Base-by-base conservation (phyloP, 768 basidiomycete species). In the Crepidotus variabilis region DNA sequence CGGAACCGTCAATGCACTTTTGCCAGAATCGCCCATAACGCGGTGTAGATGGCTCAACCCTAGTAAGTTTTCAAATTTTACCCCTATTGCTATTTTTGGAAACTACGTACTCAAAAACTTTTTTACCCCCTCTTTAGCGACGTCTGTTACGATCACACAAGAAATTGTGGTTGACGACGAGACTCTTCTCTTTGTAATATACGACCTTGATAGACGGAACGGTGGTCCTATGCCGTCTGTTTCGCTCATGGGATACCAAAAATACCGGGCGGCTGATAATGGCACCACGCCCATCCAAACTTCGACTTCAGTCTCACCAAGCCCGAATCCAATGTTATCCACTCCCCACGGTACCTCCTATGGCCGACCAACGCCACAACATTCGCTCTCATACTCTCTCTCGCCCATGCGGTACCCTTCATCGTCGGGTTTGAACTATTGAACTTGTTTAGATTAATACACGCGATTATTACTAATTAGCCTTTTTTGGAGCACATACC, bases 1-100 rank as follows among this genome's bases (percentile, higher is more conserved):
- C 58, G 78, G 82, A 52, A 77, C 73, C 45, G 75, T 81, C 1
- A 78, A 81, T 60, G 79, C 82, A 51, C 69, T 78, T 55, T 73
- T 91, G 49, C 88, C 90, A 45, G 87, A 90, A 57, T 88, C 88
- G 20, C 69, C 76, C 14, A 72, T 92, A 50, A 82, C 68, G 63
- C 75, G 82, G 57, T 88, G 88, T 69, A 80, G 86, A 57, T 88
- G 87, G 88, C 75, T 87, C 60, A 85, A 87, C 66, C 69, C 79
- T 59, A 71, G 88, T 90, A 65, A 69, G 87, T 79, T 35, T 51
- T 52, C 47, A n/a, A n/a, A n/a, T 57, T 56, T 60, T 34, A 49
- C 58, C 56, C 50, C 57, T 58, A 50, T 50, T 61, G 34, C 57
- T 47, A 47, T 52, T 50, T 66, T 67, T 67, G 63, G 59, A 61